phyloP scores from a whole-genome alignment of 768 basidiomycete genomes.

The Mycena latifolia region DNA sequence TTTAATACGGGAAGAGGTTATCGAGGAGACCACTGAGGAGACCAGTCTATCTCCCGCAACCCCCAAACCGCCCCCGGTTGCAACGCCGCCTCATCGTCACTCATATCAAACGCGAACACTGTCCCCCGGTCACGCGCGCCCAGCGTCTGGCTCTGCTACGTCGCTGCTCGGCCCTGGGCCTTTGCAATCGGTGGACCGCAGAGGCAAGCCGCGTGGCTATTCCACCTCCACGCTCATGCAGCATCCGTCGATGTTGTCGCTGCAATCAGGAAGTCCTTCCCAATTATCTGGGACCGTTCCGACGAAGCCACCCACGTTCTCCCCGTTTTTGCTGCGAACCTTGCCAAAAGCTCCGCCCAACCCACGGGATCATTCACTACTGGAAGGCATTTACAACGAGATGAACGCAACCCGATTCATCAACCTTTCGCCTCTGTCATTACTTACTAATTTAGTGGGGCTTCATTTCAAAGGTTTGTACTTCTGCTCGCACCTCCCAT shows the following conservation, averaged over 20 bases:
- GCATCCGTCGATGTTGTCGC: constrained; percentile 13
- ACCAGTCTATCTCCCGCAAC: constrained; percentile 29
- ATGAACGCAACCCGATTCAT: constrained; percentile 79
- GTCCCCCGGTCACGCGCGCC: background rate
- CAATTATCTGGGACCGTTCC: constrained; percentile 20
- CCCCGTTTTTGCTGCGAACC: constrained; percentile 51
- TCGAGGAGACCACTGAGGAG: constrained; percentile 37
- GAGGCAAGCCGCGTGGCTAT: constrained; percentile 27
- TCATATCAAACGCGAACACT: constrained; percentile 29
- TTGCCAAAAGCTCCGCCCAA: constrained; percentile 59
- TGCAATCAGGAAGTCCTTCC: background rate
- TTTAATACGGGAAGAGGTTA: constrained; percentile 33
- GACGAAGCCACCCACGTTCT: constrained; percentile 20
- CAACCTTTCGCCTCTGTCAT: constrained; percentile 71
- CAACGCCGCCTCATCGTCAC: constrained; percentile 20
- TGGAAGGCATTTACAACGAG: constrained; percentile 74
- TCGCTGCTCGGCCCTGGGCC: constrained; percentile 5
- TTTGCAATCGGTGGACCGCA: background rate
- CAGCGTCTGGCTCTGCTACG: constrained; percentile 4
- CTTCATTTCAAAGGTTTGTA: constrained; percentile 69
- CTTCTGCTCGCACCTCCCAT: background rate
- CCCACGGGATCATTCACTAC: constrained; percentile 75
- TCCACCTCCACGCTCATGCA: constrained; percentile 28
- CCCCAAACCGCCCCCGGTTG: constrained; percentile 37
- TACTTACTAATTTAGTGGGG: constrained; percentile 68